phyloP scores from a whole-genome alignment of 2,329 filamentous ascomycete species.

The Taxawa tesnikishii region DNA sequence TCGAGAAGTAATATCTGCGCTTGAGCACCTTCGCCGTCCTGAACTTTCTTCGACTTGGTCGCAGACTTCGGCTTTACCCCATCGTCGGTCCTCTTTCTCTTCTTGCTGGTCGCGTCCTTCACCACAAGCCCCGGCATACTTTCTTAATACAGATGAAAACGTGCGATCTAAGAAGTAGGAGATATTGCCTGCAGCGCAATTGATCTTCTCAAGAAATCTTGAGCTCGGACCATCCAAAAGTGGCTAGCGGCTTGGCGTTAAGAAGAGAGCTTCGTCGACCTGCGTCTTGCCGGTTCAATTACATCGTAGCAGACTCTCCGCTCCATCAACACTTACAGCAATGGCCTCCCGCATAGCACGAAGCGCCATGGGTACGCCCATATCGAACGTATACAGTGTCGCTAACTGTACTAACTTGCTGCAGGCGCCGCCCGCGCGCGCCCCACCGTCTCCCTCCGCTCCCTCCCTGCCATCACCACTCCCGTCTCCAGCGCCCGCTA shows the following conservation, averaged over 20 bases:
- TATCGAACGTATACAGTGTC: conserved; percentile 9
- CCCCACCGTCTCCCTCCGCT: conserved; percentile 65
- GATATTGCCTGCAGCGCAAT: no score
- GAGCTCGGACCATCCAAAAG: neutral
- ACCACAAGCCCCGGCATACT: conserved; percentile 23
- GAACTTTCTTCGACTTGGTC: conserved; percentile 25
- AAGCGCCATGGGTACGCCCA: conserved; percentile 77
- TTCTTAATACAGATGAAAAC: no score
- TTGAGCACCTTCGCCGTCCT: conserved; percentile 38
- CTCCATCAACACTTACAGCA: conserved; percentile 49
- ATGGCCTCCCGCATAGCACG: conserved; percentile 98
- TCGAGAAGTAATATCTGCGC: conserved; percentile 64
- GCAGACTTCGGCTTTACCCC: conserved; percentile 12
- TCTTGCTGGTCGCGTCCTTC: conserved; percentile 20
- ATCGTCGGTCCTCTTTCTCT: conserved; percentile 28
- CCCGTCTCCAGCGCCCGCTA: conserved; percentile 53
- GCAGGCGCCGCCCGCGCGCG: conserved; percentile 83
- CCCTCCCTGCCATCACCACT: conserved; percentile 61
- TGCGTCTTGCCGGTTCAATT: no score
- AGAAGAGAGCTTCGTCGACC: no score
- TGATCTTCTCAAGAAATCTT: no score
- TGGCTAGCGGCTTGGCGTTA: no score
- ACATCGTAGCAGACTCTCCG: conserved; percentile 1
- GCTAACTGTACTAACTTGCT: conserved; percentile 18
- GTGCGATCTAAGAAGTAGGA: no score